A percentile compares a stretch with the other conserved stretches of the same genome.
phyloP scores from a whole-genome alignment of 805 yeast species.

The Huiozyma naganishii region DNA sequence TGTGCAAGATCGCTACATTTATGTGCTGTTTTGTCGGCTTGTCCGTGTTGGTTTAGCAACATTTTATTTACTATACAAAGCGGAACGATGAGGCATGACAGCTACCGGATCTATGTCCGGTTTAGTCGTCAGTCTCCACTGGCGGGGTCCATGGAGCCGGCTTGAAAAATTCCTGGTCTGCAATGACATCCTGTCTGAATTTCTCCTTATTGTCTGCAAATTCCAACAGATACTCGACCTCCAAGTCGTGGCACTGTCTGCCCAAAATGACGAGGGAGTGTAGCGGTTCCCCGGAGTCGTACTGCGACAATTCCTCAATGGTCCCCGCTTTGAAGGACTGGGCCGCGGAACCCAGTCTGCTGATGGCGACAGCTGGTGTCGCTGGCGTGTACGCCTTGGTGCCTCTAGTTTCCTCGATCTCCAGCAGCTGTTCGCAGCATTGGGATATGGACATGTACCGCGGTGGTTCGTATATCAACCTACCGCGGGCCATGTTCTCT shows the following conservation, averaged over 20 bases:
- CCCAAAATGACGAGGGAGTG: conserved; percentile 89
- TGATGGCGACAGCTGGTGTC: conserved; percentile 90
- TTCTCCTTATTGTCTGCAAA: conserved; percentile 53
- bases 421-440: conserved; percentile 80
- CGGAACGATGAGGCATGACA: too few relatives aligned
- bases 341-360: conserved; percentile 78
- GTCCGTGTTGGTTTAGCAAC: too few relatives aligned
- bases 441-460: conserved; percentile 88
- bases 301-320: conserved; percentile 60
- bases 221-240: conserved; percentile 70
- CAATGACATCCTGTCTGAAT: conserved; percentile 35
- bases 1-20: too few relatives aligned
- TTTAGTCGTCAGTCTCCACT: conserved; percentile 24
- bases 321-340: conserved; percentile 83
- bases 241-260: conserved; percentile 87
- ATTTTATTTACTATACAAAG: too few relatives aligned
- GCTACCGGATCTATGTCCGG: background rate
- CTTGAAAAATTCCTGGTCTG: conserved; percentile 60
- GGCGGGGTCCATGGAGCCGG: conserved; percentile 60
- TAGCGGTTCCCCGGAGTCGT: conserved; percentile 89
- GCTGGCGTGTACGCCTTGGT: conserved; percentile 73
- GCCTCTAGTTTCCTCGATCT: conserved; percentile 68
- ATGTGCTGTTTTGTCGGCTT: too few relatives aligned
- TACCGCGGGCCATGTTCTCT: conserved; percentile 88
- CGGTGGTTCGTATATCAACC: conserved; percentile 90